These are phyloP conservation scores for Citrullus mucosospermus DNA, from an alignment of 306 rosid species.

Conservation along the genomic window DNA sequence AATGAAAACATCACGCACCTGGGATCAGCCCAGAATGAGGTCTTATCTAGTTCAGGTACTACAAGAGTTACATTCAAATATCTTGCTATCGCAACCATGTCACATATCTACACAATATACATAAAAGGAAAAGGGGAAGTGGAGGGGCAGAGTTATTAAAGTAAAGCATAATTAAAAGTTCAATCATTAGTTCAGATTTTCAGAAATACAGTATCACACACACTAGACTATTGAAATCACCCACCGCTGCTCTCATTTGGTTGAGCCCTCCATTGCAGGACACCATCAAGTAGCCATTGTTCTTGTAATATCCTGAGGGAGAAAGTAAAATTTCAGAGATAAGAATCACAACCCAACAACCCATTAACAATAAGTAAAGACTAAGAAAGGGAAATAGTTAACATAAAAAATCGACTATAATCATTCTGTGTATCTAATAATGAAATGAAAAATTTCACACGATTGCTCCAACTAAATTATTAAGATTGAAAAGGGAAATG, in stretches of 20 bases:
- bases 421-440: not conserved
- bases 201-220: not conserved
- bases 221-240: conserved; percentile 1
- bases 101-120: conserved; percentile 41
- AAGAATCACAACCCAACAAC: not conserved
- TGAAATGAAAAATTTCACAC: not conserved
- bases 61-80: conserved; percentile 48
- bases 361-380: not conserved
- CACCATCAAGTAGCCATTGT: conserved; percentile 58
- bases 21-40: conserved; percentile 57
- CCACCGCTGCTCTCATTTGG: conserved; percentile 69
- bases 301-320: conserved; percentile 36
- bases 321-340: not conserved
- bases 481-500: not conserved
- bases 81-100: conserved; percentile 62
- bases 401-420: not conserved
- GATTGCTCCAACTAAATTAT: not conserved
- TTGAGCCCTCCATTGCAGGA: conserved; percentile 70
- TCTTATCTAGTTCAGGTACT: conserved; percentile 60
- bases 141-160: too few species aligned
- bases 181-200: not conserved
- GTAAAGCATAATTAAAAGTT: not conserved
- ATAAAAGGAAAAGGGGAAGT: not conserved
- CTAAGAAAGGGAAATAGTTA: not conserved
- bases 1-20: conserved; percentile 19